Base-by-base conservation (phyloP, 345 rosid genomes). In the Mangifera indica region DNA sequence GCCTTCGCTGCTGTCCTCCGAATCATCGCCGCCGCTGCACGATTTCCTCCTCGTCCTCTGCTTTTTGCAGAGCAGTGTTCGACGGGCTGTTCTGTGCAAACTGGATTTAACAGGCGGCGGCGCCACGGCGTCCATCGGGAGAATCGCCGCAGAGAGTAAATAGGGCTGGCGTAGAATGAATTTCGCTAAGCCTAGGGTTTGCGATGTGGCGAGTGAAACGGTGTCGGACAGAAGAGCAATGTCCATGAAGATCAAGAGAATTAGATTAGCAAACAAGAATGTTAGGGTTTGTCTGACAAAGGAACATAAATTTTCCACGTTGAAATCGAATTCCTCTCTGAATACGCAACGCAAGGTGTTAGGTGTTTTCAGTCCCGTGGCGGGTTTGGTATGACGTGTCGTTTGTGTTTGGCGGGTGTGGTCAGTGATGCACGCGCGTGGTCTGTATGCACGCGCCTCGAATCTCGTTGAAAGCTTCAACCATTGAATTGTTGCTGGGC, bases 21-120 rank as follows among this genome's bases (percentile, higher is more conserved):
- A 80, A 24, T 83, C 97, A 8, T 78, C 78, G 5, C 81, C 88
- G 10, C 80, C 78, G 12, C 70, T 65, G 52, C 53, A 67, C 7
- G 83, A 81, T 66, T 72, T 84, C 65, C 91, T 85, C 86, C 62
- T 88, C 6, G 89, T 79, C 8, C 89, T 85, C 10, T 88, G 81
- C 86, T 72, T 91, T 40, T 81, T 89, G 1, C 86, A 87, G 78
- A 59, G 80, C 42, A 79, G 74, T 26, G 84, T 80, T 60, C 96
- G 84, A 37, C 87, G 78, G 20, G 80, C 74, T 2, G 87, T 81
- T 63, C 70, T 82, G 11, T 29, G 56, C 34, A 86, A 75, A 60
- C 71, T 82, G 0, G 89, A 73, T 75, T 78, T 89, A 18, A 84
- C 87, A 1, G 87, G 83, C 0, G 92, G 88, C 32, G 87, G 88